Percentiles rank a stretch among this genome's conserved stretches.
Evolutionary conservation across 139 green algal species (phyloP).

Genomic region (Chlorella sp.): DNA sequence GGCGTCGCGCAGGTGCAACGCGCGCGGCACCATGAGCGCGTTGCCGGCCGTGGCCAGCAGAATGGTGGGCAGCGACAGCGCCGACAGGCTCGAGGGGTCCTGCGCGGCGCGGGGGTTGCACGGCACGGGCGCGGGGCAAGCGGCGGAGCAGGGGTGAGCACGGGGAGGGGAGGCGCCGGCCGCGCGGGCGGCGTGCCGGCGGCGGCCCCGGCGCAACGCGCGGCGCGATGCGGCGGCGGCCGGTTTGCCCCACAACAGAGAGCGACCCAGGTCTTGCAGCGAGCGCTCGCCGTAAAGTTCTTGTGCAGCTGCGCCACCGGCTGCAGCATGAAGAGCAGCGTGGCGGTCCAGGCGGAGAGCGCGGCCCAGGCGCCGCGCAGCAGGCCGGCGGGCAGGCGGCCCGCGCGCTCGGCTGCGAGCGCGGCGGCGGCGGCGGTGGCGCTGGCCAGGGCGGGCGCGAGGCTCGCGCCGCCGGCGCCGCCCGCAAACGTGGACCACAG

Average conservation of each 20-base stretch:
- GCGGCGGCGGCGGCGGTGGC: neutral
- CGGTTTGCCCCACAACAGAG: no score
- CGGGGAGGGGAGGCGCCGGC: no score
- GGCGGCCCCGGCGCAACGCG: no score
- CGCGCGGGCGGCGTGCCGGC: no score
- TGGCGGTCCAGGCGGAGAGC: slow-evolving; percentile 73
- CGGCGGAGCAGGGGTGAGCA: no score
- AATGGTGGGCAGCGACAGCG: slow-evolving; percentile 71
- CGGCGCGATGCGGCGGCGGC: no score
- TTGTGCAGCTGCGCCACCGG: slow-evolving; percentile 69
- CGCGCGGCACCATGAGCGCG: slow-evolving; percentile 86
- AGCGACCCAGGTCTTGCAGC: no score
- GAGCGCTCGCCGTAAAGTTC: neutral
- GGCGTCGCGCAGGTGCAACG: slow-evolving; percentile 76
- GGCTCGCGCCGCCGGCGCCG: neutral
- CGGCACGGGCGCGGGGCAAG: no score
- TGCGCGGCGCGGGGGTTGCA: no score
- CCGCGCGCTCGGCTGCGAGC: neutral
- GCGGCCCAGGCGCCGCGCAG: slow-evolving; percentile 8
- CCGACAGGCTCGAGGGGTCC: slow-evolving; percentile 63
- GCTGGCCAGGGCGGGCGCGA: slow-evolving; percentile 5
- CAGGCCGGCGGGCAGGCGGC: slow-evolving; percentile 11
- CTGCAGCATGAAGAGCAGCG: slow-evolving; percentile 77
- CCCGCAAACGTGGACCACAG: slow-evolving; percentile 22
- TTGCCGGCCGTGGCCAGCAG: slow-evolving; percentile 85